Conservation (phyloP, 192 early-diverging fungal genomes). For the Coemansia javaensis region DNA sequence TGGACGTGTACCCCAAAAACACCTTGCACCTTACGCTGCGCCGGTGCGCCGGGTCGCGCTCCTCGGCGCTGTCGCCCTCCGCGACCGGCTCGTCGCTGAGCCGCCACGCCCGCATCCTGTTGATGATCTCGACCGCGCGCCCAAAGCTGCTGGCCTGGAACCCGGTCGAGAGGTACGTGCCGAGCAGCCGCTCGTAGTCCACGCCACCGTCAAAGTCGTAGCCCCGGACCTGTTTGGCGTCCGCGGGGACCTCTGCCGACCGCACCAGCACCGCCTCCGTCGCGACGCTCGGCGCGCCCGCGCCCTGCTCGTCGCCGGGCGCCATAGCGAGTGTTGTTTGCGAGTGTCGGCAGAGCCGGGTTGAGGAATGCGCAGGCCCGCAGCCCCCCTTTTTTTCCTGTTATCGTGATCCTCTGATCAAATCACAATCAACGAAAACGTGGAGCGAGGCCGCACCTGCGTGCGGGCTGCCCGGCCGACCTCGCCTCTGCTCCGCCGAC, state of each 20-base stretch:
- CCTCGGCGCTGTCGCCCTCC: conserved; percentile 49
- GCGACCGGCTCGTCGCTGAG: conserved; percentile 81
- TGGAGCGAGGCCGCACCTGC: too few species aligned
- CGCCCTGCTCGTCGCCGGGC: too few species aligned
- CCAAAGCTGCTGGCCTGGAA: conserved; percentile 92
- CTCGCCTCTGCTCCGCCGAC: too few species aligned
- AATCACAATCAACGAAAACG: too few species aligned
- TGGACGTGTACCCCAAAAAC: conserved; percentile 97
- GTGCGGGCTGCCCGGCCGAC: too few species aligned
- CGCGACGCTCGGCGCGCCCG: conserved; percentile 26
- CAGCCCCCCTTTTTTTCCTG: too few species aligned
- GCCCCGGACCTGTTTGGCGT: conserved; percentile 61
- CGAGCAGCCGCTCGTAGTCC: conserved; percentile 67
- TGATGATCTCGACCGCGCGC: conserved; percentile 84
- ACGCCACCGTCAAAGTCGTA: conserved; percentile 91
- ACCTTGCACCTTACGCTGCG: conserved; percentile 85
- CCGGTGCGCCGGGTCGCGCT: conserved; percentile 62
- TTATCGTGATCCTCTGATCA: too few species aligned
- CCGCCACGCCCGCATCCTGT: conserved; percentile 85
- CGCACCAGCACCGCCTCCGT: conserved; percentile 62
- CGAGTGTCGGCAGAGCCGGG: too few species aligned
- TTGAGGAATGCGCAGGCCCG: too few species aligned
- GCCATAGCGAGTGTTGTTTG: too few species aligned
- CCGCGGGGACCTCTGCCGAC: conserved; percentile 67
- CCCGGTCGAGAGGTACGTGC: conserved; percentile 72